Base-by-base conservation (phyloP, 179 eudicot genomes). In the Nepenthes alata region DNA sequence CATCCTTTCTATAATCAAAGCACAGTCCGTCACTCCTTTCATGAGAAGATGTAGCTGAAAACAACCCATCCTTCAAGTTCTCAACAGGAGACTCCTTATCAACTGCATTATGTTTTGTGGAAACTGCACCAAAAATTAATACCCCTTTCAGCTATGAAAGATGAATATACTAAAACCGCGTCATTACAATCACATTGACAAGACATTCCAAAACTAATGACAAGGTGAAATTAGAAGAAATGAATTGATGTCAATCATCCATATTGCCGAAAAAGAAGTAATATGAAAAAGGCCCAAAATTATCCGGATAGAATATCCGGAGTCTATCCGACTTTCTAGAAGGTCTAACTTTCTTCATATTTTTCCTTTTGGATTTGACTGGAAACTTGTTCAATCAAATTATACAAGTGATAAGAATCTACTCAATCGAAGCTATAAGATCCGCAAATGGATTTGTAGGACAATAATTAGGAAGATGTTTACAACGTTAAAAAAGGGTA, bases 61-160 rank as follows among this genome's bases (percentile, higher is more conserved):
- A 44, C 59, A 81, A 51, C n/a, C 70, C 87, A 53, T 81, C 79
- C 58, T 78, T 74, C 68, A 71, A 63, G 74, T 73, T 78, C 75
- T 79, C 74, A 12, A 55, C 55, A 58, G 74, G 67, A 63, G 25
- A 7, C 63, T 81, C 85, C 34, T 53, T 73, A 63, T 62, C 71
- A 58, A 70, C 47, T 9, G 81, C 70, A 16, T 64, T 74, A 55
- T 41, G 47, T 64, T 72, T 73, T 39, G 86, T 64, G 0, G 79
- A 72, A 55, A 78, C 76, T 55, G 82, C 81, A 65, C 88, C 88
- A 78, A 60, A 6, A 64, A 69, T 35, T 35, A 13, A 59, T 8
- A 14, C 9, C 47, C 39, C 47, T 11, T 48, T 35, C 34, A 51
- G 38, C 36, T 2, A 6, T 41, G 8, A 41, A 41, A 41, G 45